Conservation (phyloP, 805 yeast genomes). For the Spathaspora girioi region DNA sequence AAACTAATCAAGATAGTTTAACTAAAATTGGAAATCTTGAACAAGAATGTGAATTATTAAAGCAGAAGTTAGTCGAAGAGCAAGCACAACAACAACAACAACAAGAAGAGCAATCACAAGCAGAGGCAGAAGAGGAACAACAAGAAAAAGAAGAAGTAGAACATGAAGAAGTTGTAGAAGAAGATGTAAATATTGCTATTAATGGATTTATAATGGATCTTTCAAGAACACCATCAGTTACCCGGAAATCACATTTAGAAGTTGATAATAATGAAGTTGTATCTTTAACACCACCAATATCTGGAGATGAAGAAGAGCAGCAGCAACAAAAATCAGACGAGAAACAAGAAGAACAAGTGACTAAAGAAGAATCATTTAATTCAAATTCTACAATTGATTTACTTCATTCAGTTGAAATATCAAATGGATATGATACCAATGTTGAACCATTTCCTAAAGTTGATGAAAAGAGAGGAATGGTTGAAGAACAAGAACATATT, state of each 20-base stretch:
- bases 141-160: not conserved
- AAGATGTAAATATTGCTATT: conserved; percentile 5
- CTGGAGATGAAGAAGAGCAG: conserved; percentile 6
- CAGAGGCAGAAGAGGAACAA: not conserved
- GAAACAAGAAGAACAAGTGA: not conserved
- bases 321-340: not conserved
- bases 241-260: not conserved
- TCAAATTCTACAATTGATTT: not conserved
- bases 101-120: not conserved
- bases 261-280: conserved; percentile 1
- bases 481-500: not conserved
- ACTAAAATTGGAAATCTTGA: conserved; percentile 6
- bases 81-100: not conserved
- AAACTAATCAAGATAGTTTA: not conserved
- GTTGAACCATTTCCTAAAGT: conserved; percentile 9
- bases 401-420: not conserved
- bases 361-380: not conserved
- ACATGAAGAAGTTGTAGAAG: not conserved
- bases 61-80: not conserved
- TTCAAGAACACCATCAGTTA: conserved; percentile 9
- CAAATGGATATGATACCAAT: not conserved
- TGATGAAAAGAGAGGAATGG: not conserved
- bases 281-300: conserved; percentile 9
- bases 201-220: conserved; percentile 10
- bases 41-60: conserved; percentile 6